phyloP scores from a whole-genome alignment of 1,284 basidiomycete genomes.

The Puccinia triticina region DNA sequence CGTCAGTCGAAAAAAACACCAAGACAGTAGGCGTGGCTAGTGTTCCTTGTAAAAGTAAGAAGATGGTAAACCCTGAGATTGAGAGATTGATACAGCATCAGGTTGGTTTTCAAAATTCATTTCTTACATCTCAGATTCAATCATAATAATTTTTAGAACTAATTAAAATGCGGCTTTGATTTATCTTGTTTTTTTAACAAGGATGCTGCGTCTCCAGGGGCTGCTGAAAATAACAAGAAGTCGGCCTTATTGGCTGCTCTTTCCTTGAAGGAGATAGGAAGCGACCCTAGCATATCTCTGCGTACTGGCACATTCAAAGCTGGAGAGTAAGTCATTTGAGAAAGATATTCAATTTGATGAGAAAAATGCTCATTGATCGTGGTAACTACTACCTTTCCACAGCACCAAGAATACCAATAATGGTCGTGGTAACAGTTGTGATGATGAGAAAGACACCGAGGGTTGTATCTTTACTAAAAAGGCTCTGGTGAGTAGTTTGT shows the following conservation, averaged over 20 bases:
- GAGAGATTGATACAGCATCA: slow-evolving; percentile 32
- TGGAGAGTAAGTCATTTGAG: slow-evolving; percentile 27
- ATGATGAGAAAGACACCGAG: slow-evolving; percentile 1
- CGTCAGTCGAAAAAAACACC: slow-evolving; percentile 72
- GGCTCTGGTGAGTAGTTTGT: slow-evolving; percentile 19
- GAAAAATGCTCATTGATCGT: not conserved
- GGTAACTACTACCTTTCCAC: not conserved
- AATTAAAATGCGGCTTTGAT: too few species aligned
- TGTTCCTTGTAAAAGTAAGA: slow-evolving; percentile 9
- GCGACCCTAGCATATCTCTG: slow-evolving; percentile 9
- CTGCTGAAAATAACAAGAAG: slow-evolving; percentile 30
- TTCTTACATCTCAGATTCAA: not conserved
- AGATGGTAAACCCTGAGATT: slow-evolving; percentile 34
- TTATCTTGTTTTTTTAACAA: not conserved
- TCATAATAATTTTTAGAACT: not conserved
- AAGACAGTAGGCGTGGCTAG: slow-evolving; percentile 64
- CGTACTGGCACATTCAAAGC: slow-evolving; percentile 29
- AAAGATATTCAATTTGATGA: not conserved
- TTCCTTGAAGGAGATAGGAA: slow-evolving; percentile 23
- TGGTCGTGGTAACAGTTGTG: slow-evolving; percentile 19
- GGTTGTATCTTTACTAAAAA: slow-evolving; percentile 44
- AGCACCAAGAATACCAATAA: slow-evolving; percentile 30
- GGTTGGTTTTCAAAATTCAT: not conserved
- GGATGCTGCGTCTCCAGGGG: slow-evolving; percentile 32
- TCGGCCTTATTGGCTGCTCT: slow-evolving; percentile 21